Evolutionary conservation across 331 rosid species (phyloP).

Genomic region (Prunus yedoensis): DNA sequence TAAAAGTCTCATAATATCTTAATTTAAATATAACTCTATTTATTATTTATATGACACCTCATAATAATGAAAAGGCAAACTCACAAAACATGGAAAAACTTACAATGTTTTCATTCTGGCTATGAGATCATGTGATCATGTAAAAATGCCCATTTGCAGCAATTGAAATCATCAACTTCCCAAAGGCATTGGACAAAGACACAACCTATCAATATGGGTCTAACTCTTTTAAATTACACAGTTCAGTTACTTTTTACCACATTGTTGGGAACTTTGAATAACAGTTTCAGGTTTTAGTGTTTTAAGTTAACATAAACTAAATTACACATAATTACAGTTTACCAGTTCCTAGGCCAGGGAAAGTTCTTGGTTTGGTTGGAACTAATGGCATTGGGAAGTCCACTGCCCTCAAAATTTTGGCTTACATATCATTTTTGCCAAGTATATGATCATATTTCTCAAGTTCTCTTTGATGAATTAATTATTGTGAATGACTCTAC

Average conservation of each 20-base stretch:
- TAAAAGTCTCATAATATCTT: no score
- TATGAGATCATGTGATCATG: no score
- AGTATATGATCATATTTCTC: background rate
- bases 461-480: background rate
- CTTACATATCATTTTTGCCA: constrained; percentile 3
- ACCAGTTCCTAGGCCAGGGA: constrained; percentile 93
- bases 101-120: no score
- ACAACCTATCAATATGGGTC: constrained; percentile 91
- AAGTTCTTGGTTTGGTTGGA: constrained; percentile 93
- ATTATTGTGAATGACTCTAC: no score
- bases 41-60: no score
- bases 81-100: no score
- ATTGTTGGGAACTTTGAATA: background rate
- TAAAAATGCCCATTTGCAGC: no score
- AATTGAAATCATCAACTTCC: no score
- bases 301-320: constrained; percentile 10
- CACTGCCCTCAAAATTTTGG: constrained; percentile 88
- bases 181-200: constrained; percentile 45
- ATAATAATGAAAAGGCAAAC: no score
- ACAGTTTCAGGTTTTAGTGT: background rate
- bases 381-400: constrained; percentile 93
- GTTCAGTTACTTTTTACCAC: constrained; percentile 34
- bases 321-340: constrained; percentile 44
- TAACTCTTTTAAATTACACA: constrained; percentile 85
- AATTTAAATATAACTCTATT: no score